Evolutionary conservation across 257 asterid genomes (phyloP), one percentile per base, ranked within the genome.

Genomic region (Coffea canephora): DNA sequence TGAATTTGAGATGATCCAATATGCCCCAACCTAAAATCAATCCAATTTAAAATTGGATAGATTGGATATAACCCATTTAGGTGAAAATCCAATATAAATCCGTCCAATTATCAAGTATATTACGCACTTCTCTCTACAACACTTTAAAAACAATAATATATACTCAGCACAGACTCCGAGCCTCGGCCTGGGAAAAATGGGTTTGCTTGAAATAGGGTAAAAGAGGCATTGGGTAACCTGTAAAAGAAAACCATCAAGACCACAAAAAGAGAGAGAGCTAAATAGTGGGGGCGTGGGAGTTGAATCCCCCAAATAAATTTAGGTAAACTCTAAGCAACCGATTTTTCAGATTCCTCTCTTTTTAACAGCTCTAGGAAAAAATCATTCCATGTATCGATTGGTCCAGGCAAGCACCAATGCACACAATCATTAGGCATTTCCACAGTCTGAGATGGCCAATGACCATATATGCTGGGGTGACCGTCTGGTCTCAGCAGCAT

Each of bases 331-430:
- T 54, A 76, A 21, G 73, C 46, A 64, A 67, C 79, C 25, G 79
- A 76, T 46, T 65, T 27, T 11, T 64, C 25, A 19, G 12, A 14
- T 70, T 69, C 82, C 79, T 89, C 92, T 70, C 86, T 81, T 78
- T 57, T 86, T 83, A 90, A 21, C 71, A 91, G 65, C 67, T 88
- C 88, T 4, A 87, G 87, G 71, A 91, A 81, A 4, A 91, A 77
- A 79, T 88, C 90, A 84, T 52, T 86, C 91, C 89, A 90, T 12
- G 90, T 59, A 73, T 91, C 94, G 72, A 90, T 89, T 0, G 94
- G 94, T 7, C 94, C 92, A 1, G 92, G 94, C 88, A 90, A 75
- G 36, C 94, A 90, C 92, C 92, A 91, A 80, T 90, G 96, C 25
- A 90, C 91, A 19, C 96, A 89, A 48, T 91, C 96, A 62, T 89